Evolutionary conservation across 495 filamentous ascomycete genomes (phyloP).

Genomic region (Lepraria neglecta): DNA sequence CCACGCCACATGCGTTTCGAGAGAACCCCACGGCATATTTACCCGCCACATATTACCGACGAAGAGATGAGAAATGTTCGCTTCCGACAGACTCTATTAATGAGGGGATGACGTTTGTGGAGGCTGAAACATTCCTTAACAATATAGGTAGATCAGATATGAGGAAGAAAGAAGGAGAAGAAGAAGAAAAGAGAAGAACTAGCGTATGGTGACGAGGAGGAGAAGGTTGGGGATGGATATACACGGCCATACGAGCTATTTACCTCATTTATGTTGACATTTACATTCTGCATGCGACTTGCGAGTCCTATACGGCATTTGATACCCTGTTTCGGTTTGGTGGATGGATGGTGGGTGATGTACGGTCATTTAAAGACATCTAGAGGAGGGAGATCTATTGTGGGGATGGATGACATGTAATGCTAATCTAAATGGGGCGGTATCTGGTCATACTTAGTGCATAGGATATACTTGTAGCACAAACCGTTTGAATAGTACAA

Average conservation of each 20-base stretch:
- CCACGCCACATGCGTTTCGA: neutral
- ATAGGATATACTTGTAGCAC: too few species aligned
- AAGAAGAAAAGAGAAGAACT: neutral
- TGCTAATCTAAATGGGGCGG: too few species aligned
- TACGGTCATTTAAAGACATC: neutral
- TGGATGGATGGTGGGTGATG: neutral
- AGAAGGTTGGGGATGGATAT: neutral
- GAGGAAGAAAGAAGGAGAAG: neutral
- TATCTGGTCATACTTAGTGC: too few species aligned
- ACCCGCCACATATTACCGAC: slow-evolving; percentile 5
- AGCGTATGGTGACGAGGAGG: neutral
- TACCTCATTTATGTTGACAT: neutral
- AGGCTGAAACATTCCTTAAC: slow-evolving; percentile 6
- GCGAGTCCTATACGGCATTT: slow-evolving; percentile 7
- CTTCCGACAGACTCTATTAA: neutral
- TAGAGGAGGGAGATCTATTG: too few species aligned
- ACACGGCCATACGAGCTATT: slow-evolving; percentile 2
- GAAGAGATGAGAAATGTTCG: slow-evolving; percentile 8
- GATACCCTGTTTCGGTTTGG: slow-evolving; percentile 4
- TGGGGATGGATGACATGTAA: too few species aligned
- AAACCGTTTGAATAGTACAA: too few species aligned
- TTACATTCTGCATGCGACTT: slow-evolving; percentile 1
- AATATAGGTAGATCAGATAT: neutral
- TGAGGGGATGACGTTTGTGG: neutral
- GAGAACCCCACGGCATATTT: neutral